Evolutionary conservation across 768 basidiomycete genomes (phyloP), one percentile per base, ranked within the genome.

Genomic region (Calvatia gigantea): DNA sequence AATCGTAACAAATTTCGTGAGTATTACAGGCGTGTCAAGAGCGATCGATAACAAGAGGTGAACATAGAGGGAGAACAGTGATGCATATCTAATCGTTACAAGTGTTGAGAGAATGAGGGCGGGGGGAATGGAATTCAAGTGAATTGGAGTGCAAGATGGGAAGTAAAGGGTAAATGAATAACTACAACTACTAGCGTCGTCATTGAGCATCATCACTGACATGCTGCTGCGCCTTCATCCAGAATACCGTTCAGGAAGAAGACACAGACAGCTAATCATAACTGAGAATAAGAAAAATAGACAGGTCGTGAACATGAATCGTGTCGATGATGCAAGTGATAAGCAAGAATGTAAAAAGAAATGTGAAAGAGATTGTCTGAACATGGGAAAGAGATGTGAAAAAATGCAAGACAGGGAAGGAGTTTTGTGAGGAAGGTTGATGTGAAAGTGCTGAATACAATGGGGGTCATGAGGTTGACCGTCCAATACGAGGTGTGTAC

Each of bases 11-110:
- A 41, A 39, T 25, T 42, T 66, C 60, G 58, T 64, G 51, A 61
- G 23, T 56, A 48, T 50, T 55, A 62, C 53, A 60, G 63, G 33
- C 64, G 58, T 60, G 66, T 69, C 65, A 66, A 69, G 64, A 65
- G 64, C 65, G 61, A 63, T 51, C 35, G 65, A 69, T 58, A 70
- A 65, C 65, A 69, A 64, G 53, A 49, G 61, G 66, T 59, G 69
- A 58, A 56, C 61, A 64, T 46, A 57, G 64, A 62, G 50, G 59
- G 62, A 69, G 66, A 71, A 68, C 41, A 56, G 57, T 41, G 58
- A 70, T 68, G 81, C 79, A 83, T 85, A 77, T 86, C 83, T 87
- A 85, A 80, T 84, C 81, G 79, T 85, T 87, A 86, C 85, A 84
- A 57, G 60, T 69, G 68, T 68, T 70, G 66, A 55, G 31, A 46